Conservation (phyloP, 75 land plant genomes). For the Pinus tabuliformis region DNA sequence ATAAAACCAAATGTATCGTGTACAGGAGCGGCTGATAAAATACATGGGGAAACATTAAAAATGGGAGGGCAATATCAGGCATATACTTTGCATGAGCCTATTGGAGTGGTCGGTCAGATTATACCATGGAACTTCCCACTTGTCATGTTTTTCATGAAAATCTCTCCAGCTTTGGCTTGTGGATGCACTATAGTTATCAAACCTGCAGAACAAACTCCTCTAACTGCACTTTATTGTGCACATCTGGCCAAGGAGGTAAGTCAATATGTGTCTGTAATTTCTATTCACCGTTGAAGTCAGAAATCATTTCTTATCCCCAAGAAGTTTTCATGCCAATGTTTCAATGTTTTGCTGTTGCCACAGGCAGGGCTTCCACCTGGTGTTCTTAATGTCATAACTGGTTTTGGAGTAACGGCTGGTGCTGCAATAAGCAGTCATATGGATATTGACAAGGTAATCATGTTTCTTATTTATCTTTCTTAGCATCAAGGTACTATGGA, state of each 20-base stretch:
- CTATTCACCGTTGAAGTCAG: background rate
- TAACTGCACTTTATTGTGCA: slow-evolving; percentile 67
- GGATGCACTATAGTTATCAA: slow-evolving; percentile 76
- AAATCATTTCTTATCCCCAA: background rate
- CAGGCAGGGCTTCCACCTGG: slow-evolving; percentile 92
- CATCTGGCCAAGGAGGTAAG: slow-evolving; percentile 65
- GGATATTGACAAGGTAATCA: slow-evolving; percentile 80
- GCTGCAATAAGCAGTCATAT: slow-evolving; percentile 82
- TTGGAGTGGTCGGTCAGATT: slow-evolving; percentile 76
- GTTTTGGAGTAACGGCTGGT: slow-evolving; percentile 85
- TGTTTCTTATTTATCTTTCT: no score
- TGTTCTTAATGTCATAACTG: slow-evolving; percentile 78
- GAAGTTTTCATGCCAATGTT: background rate
- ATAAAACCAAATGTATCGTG: no score
- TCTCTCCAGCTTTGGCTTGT: slow-evolving; percentile 73
- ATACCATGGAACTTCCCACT: slow-evolving; percentile 88
- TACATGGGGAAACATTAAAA: slow-evolving; percentile 72
- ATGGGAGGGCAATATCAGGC: slow-evolving; percentile 54
- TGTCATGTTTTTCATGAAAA: slow-evolving; percentile 53
- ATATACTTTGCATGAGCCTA: slow-evolving; percentile 62
- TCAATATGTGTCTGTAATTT: background rate
- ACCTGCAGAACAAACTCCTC: slow-evolving; percentile 89
- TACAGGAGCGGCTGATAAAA: slow-evolving; percentile 63
- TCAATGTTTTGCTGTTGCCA: background rate
- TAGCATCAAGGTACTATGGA: no score